Percentiles rank a stretch among this genome's conserved stretches.
Evolutionary conservation across 192 early-diverging fungal species (phyloP).

Genomic region (Linnemannia schmuckeri): DNA sequence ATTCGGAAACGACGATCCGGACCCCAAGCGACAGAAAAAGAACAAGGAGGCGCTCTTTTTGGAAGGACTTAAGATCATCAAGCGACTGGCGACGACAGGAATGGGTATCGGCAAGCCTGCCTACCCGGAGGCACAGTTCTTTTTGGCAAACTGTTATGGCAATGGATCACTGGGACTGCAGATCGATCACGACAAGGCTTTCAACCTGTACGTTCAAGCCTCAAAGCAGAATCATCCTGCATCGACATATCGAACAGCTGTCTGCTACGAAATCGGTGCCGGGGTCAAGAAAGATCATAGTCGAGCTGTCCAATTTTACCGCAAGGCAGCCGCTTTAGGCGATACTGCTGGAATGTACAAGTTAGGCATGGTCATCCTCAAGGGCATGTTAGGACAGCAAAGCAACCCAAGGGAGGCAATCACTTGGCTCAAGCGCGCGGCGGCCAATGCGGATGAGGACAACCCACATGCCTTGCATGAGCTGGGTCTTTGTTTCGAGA

Average conservation of each 20-base stretch:
- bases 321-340: slow-evolving; percentile 91
- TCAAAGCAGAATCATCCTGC: slow-evolving; percentile 93
- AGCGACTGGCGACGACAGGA: slow-evolving; percentile 82
- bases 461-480: slow-evolving; percentile 96
- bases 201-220: slow-evolving; percentile 91
- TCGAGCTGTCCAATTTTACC: slow-evolving; percentile 92
- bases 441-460: slow-evolving; percentile 86
- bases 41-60: slow-evolving; percentile 79
- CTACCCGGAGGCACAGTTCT: slow-evolving; percentile 93
- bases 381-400: slow-evolving; percentile 81
- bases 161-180: slow-evolving; percentile 82
- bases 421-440: slow-evolving; percentile 94
- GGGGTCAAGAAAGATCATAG: slow-evolving; percentile 88
- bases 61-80: slow-evolving; percentile 90
- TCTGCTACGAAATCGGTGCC: slow-evolving; percentile 95
- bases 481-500: slow-evolving; percentile 74
- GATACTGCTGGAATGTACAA: slow-evolving; percentile 98
- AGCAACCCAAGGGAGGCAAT: slow-evolving; percentile 91
- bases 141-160: slow-evolving; percentile 90
- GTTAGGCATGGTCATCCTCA: slow-evolving; percentile 91
- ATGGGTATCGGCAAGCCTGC: slow-evolving; percentile 78
- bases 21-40: slow-evolving; percentile 76
- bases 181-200: slow-evolving; percentile 91
- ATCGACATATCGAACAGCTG: slow-evolving; percentile 93
- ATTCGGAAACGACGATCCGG: slow-evolving; percentile 71